Evolutionary conservation across 2,329 filamentous ascomycete species (phyloP).

Genomic region (Ilyonectria mors-panacis): DNA sequence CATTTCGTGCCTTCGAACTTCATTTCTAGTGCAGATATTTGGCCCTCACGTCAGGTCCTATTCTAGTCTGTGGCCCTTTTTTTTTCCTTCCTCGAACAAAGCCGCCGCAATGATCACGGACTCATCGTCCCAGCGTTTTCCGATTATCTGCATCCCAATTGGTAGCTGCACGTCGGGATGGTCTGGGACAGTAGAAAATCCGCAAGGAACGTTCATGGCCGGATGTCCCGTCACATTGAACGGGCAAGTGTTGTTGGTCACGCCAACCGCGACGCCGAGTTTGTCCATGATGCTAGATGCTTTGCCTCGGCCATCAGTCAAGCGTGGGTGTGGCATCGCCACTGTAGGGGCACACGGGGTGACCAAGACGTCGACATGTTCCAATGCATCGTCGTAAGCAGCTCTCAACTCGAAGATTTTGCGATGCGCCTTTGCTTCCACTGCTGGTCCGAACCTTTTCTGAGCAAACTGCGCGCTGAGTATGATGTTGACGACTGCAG

Average conservation of each 20-base stretch:
- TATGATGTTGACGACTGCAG: slow-evolving; percentile 63
- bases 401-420: slow-evolving; percentile 57
- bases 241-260: slow-evolving; percentile 62
- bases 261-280: slow-evolving; percentile 60
- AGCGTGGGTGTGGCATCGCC: slow-evolving; percentile 53
- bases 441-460: slow-evolving; percentile 40
- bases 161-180: slow-evolving; percentile 40
- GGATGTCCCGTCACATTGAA: slow-evolving; percentile 68
- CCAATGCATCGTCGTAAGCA: slow-evolving; percentile 63
- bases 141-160: slow-evolving; percentile 51
- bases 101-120: slow-evolving; percentile 40
- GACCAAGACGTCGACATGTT: slow-evolving; percentile 63
- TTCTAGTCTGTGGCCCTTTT: neutral
- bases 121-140: slow-evolving; percentile 48
- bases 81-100: slow-evolving; percentile 42
- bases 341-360: slow-evolving; percentile 64
- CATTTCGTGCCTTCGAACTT: too few species aligned
- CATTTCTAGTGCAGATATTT: too few species aligned
- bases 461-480: slow-evolving; percentile 56
- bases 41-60: neutral
- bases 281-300: slow-evolving; percentile 53
- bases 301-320: slow-evolving; percentile 45
- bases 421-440: slow-evolving; percentile 63
- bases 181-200: slow-evolving; percentile 35
- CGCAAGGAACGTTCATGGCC: slow-evolving; percentile 61